Base-by-base conservation (phyloP, 2,329 filamentous ascomycete genomes). In the Colletotrichum spaethianum region DNA sequence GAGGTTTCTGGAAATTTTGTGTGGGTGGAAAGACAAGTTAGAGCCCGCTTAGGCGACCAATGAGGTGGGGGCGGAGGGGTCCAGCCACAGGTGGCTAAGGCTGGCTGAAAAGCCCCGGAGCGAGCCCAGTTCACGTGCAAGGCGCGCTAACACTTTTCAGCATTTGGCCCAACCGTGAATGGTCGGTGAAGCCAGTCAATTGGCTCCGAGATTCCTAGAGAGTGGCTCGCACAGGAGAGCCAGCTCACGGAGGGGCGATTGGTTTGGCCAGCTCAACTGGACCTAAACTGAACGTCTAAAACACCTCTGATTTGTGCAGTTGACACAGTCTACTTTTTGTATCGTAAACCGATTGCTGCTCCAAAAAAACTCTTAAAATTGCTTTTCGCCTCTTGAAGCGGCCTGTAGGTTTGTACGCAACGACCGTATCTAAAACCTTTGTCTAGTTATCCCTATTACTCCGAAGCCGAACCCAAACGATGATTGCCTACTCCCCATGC, bases 31-130 rank as follows among this genome's bases (percentile, higher is more conserved):
- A 50, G 46, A 62, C 26, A 23, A 61, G 56, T 46, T 50, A 79
- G 79, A 81, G 80, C 80, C 82, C 80, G 81, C 80, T 81, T 79
- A 77, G 26, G 75, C 71, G 75, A 67, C 82, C 78, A 84, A 84
- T 83, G 79, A 82, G 60, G 33, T n/a, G 46, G 59, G 48, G 44
- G 6, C 6, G 16, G 55, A 26, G 31, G 9, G 6, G n/a, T 2
- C 20, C n/a, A 70, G 66, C 66, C 66, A 73, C 55, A 65, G 26
- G 70, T 70, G 61, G 67, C 67, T 56, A 20, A n/a, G 9, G 4
- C 44, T 18, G 1, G 7, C 23, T 40, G 14, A 26, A 33, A 65
- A 66, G 59, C 48, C 63, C 64, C 57, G n/a, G 38, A 52, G 33
- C 36, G 26, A 72, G 53, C 42, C 57, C 52, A 38, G 26, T 28